Evolutionary conservation across 2,329 filamentous ascomycete species (phyloP).

Genomic region (Helicocarpus griseus): DNA sequence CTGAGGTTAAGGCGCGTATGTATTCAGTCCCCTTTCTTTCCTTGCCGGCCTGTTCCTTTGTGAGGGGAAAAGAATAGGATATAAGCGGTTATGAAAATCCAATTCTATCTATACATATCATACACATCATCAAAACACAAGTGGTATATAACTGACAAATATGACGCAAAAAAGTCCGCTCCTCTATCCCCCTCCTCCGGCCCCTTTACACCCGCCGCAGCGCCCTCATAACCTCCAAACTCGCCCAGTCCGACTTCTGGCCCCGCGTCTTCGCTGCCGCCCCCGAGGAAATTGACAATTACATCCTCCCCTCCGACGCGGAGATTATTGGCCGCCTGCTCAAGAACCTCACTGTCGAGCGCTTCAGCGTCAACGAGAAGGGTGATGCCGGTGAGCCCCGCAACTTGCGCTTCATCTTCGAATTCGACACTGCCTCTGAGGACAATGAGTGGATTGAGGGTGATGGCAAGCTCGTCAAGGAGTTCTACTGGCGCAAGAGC

Average conservation of each 20-base stretch:
- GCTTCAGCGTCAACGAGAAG: conserved; percentile 60
- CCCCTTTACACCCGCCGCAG: conserved; percentile 70
- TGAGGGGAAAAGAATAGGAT: background rate
- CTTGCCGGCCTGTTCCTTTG: background rate
- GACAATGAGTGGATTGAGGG: conserved; percentile 78
- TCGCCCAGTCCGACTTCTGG: conserved; percentile 67
- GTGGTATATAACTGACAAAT: background rate
- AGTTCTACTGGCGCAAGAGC: conserved; percentile 71
- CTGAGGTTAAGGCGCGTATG: conserved; percentile 74
- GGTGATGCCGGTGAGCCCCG: conserved; percentile 61
- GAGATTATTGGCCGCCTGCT: conserved; percentile 59
- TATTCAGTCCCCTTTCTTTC: conserved; percentile 14
- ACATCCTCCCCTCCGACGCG: conserved; percentile 71
- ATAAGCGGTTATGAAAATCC: conserved; percentile 1
- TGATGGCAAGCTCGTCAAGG: conserved; percentile 65
- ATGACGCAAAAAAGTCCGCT: conserved; percentile 49
- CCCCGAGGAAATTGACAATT: conserved; percentile 76
- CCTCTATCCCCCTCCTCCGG: conserved; percentile 57
- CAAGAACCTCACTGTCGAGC: conserved; percentile 59
- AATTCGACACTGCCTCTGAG: conserved; percentile 47
- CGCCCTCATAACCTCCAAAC: conserved; percentile 58
- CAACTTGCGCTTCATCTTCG: conserved; percentile 66
- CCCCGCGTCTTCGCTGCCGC: conserved; percentile 83
- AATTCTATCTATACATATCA: conserved; percentile 8
- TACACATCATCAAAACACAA: background rate